Conservation (phyloP, 257 asterid species). For the Solanum paucissectum region DNA sequence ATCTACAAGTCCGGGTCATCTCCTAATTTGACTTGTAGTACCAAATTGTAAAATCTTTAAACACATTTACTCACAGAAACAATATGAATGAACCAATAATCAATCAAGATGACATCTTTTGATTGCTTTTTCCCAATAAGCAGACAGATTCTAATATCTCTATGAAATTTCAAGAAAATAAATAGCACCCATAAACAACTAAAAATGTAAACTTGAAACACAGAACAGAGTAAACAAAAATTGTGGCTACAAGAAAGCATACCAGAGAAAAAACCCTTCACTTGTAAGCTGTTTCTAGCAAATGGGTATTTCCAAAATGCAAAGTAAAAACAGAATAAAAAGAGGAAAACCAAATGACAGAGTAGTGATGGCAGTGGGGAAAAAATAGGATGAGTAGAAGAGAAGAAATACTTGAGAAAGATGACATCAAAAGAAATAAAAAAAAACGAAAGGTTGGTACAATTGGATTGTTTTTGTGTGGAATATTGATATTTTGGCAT, state of each 20-base stretch:
- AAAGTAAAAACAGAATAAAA: slow-evolving; percentile 9
- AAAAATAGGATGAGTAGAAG: slow-evolving; percentile 34
- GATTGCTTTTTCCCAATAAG: background rate
- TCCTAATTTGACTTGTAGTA: background rate
- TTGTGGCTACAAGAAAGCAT: slow-evolving; percentile 15
- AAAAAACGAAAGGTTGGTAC: slow-evolving; percentile 24
- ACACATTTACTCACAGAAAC: background rate
- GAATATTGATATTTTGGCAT: slow-evolving; percentile 18
- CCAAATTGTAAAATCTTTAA: background rate
- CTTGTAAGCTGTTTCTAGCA: slow-evolving; percentile 5
- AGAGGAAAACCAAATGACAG: slow-evolving; percentile 5
- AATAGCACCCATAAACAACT: background rate
- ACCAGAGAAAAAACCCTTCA: slow-evolving; percentile 19
- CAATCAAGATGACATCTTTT: background rate
- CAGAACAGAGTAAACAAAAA: slow-evolving; percentile 4
- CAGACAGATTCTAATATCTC: background rate
- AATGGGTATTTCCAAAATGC: slow-evolving; percentile 17
- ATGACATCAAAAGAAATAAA: slow-evolving; percentile 15
- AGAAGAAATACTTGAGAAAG: slow-evolving; percentile 40
- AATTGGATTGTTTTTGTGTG: background rate
- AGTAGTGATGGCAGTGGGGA: slow-evolving; percentile 11
- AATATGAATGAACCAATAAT: background rate
- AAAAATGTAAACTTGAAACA: slow-evolving; percentile 13
- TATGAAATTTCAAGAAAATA: background rate
- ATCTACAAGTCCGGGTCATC: background rate